A percentile compares a stretch with the other conserved stretches of the same genome.
Conservation (phyloP, 176 grass and related monocot genomes). For the Rhynchospora tenuis region DNA sequence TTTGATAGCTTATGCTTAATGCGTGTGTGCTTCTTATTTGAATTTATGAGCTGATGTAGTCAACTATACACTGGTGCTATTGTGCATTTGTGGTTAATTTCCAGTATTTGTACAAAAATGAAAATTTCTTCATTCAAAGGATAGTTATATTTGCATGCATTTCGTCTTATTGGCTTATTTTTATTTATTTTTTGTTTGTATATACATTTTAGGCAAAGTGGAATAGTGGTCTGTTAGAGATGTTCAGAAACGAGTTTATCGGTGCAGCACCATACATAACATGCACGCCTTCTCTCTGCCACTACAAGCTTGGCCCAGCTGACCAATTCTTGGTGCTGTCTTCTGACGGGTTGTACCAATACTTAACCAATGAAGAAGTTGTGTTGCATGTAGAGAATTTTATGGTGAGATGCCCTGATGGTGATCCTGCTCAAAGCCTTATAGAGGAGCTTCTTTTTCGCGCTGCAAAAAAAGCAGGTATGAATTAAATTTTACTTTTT, state of each 20-base stretch:
- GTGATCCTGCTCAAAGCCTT: conserved; percentile 90
- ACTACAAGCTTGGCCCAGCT: conserved; percentile 52
- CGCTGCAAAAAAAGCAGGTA: conserved; percentile 88
- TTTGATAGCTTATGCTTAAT: neutral
- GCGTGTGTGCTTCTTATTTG: neutral
- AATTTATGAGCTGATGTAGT: neutral
- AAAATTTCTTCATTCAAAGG: neutral
- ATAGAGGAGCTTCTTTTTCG: conserved; percentile 86
- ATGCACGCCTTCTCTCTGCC: conserved; percentile 70
- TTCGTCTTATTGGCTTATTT: neutral
- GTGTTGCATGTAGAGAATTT: conserved; percentile 88
- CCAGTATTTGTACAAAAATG: neutral
- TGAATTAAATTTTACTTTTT: conserved; percentile 12
- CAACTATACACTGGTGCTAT: neutral
- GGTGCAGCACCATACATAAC: conserved; percentile 71
- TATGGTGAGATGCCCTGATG: conserved; percentile 85
- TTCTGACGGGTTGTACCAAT: conserved; percentile 92
- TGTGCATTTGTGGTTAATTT: neutral
- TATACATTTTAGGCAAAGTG: conserved; percentile 50
- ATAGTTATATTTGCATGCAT: neutral
- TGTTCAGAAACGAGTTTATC: conserved; percentile 80
- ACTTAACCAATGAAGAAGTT: conserved; percentile 88
- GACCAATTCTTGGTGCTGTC: conserved; percentile 91
- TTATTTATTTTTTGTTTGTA: neutral
- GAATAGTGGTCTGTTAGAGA: conserved; percentile 74